phyloP scores from a whole-genome alignment of 2,329 filamentous ascomycete species.

The Malbranchea zuffiana region DNA sequence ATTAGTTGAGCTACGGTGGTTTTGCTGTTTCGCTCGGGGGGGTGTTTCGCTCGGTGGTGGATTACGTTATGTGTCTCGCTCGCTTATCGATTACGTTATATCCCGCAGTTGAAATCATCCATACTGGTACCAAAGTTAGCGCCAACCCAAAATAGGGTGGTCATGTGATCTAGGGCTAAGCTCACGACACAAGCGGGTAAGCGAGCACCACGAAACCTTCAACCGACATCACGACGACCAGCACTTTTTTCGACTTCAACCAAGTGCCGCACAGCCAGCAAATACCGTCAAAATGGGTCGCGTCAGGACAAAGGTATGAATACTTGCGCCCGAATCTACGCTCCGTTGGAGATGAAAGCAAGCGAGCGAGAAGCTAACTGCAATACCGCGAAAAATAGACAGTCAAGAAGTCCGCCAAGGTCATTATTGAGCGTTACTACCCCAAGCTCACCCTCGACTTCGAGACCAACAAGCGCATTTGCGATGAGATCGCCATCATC shows the following conservation, averaged over 20 bases:
- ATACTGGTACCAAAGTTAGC: no score
- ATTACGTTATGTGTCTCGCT: no score
- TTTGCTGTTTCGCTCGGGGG: no score
- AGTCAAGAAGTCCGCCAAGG: conserved; percentile 86
- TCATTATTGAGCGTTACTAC: conserved; percentile 98
- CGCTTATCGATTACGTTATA: no score
- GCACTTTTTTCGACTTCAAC: conserved; percentile 34
- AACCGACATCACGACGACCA: neutral
- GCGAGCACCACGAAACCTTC: neutral
- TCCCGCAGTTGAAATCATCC: no score
- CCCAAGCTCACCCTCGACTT: conserved; percentile 98
- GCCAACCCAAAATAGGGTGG: no score
- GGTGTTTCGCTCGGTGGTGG: conserved; percentile 1
- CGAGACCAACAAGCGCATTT: conserved; percentile 99
- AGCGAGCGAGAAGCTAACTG: conserved; percentile 5
- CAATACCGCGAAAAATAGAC: conserved; percentile 37
- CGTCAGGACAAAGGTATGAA: conserved; percentile 21
- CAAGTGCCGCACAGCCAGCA: conserved; percentile 7
- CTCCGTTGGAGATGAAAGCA: neutral
- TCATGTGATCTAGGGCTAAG: no score
- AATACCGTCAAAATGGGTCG: conserved; percentile 19
- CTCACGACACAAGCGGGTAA: no score
- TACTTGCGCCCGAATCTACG: neutral
- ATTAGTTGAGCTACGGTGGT: neutral
- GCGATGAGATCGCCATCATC: conserved; percentile 99